phyloP scores from a whole-genome alignment of 1,139 yeast species.

The Diutina scorzettiae region DNA sequence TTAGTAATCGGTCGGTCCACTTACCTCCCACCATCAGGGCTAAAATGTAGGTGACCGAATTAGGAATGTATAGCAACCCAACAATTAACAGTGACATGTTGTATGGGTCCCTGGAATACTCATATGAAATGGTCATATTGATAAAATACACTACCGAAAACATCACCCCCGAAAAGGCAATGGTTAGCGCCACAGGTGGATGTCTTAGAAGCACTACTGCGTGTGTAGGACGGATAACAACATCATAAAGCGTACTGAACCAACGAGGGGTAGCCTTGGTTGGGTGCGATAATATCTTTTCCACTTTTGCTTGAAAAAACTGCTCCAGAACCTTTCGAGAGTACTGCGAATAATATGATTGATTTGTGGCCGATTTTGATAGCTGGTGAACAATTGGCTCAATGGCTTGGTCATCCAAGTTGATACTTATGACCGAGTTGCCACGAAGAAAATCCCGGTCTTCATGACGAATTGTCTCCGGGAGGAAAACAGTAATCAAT shows the following conservation, averaged over 20 bases:
- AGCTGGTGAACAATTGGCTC: too few species aligned
- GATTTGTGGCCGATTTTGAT: neutral
- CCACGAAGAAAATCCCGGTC: too few species aligned
- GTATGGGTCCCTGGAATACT: constrained; percentile 56
- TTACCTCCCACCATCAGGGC: constrained; percentile 71
- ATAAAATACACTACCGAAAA: constrained; percentile 62
- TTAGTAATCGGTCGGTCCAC: constrained; percentile 59
- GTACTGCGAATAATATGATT: neutral
- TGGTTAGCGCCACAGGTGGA: constrained; percentile 64
- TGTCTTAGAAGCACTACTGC: constrained; percentile 41
- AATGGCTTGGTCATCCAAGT: too few species aligned
- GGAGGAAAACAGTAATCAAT: constrained; percentile 43
- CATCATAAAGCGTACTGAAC: constrained; percentile 19
- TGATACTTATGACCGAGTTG: too few species aligned
- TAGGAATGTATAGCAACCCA: constrained; percentile 74
- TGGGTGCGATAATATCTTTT: neutral
- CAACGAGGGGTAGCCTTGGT: neutral
- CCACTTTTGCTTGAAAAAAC: neutral
- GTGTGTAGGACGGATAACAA: constrained; percentile 36
- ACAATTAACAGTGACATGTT: constrained; percentile 51
- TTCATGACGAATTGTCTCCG: constrained; percentile 60
- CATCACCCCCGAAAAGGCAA: constrained; percentile 52
- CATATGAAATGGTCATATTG: constrained; percentile 60
- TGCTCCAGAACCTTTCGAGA: neutral
- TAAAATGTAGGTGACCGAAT: constrained; percentile 62